Evolutionary conservation across 768 basidiomycete species (phyloP).

Genomic region (Asterophora parasitica): DNA sequence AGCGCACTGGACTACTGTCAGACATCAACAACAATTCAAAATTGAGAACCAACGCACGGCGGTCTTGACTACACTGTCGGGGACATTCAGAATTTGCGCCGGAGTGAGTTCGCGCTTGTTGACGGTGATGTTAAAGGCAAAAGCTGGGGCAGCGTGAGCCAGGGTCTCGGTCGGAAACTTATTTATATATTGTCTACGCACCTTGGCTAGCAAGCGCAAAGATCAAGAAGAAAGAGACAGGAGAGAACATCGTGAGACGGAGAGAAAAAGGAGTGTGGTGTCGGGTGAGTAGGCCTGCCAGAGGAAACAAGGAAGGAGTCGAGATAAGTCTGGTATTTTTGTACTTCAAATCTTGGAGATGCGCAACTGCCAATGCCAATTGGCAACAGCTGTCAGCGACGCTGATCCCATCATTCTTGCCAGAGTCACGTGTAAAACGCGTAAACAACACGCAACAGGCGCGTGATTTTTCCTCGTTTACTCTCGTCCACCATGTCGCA

Average conservation of each 20-base stretch:
- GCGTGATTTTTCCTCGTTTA: conserved; percentile 26
- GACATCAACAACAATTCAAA: background rate
- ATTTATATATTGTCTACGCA: too few species aligned
- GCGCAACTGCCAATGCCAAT: too few species aligned
- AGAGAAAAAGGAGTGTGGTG: conserved; percentile 1
- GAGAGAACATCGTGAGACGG: conserved; percentile 22
- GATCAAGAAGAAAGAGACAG: conserved; percentile 31
- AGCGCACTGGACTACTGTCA: conserved; percentile 29
- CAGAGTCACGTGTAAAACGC: conserved; percentile 29
- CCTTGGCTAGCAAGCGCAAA: conserved; percentile 56
- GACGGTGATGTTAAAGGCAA: conserved; percentile 48
- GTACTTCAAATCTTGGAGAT: background rate
- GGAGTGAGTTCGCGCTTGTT: conserved; percentile 34
- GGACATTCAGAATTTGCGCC: conserved; percentile 40
- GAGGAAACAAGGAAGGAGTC: conserved; percentile 15
- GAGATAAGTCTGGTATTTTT: conserved; percentile 4
- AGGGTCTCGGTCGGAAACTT: background rate
- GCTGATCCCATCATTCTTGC: conserved; percentile 1
- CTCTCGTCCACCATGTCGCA: conserved; percentile 37
- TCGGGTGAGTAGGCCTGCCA: conserved; percentile 20
- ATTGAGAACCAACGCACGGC: conserved; percentile 26
- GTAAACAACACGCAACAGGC: conserved; percentile 18
- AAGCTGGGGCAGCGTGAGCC: conserved; percentile 18
- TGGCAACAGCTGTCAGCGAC: too few species aligned
- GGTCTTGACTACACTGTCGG: conserved; percentile 24